phyloP scores from a whole-genome alignment of 768 basidiomycete genomes.

The Termitomyces sp. region DNA sequence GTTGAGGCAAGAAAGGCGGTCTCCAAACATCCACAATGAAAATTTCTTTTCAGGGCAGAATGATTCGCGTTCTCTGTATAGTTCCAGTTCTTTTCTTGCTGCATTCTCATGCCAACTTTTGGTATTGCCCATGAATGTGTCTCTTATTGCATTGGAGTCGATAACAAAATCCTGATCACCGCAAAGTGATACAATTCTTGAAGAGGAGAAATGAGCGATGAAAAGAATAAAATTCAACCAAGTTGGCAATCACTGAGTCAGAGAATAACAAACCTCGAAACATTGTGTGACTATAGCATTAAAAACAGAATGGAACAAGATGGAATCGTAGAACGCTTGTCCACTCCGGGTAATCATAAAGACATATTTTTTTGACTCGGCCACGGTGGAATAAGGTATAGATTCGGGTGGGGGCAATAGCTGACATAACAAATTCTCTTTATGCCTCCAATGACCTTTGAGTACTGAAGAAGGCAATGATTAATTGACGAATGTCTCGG shows the following conservation, averaged over 20 bases:
- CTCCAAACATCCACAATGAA: not conserved
- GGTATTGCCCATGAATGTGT: not conserved
- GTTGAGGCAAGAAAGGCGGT: slow-evolving; percentile 23
- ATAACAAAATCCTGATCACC: not conserved
- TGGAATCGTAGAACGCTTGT: not conserved
- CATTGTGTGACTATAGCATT: slow-evolving; percentile 5
- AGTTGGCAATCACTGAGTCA: too few species aligned
- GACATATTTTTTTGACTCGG: not conserved
- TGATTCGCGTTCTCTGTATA: too few species aligned
- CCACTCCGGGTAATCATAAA: not conserved
- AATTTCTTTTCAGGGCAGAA: too few species aligned
- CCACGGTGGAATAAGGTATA: not conserved
- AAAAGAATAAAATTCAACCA: too few species aligned
- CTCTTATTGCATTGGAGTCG: not conserved
- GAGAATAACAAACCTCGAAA: too few species aligned
- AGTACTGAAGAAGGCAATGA: not conserved
- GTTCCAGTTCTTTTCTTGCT: not conserved
- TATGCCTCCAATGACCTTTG: not conserved
- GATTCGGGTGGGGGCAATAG: not conserved
- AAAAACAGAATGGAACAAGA: not conserved
- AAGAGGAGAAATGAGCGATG: slow-evolving; percentile 16
- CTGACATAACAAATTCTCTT: not conserved
- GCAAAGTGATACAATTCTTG: not conserved
- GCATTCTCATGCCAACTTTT: not conserved
- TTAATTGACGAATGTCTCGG: not conserved